Conservation (phyloP, 2,329 filamentous ascomycete species). For the Keithomyces neogunnii region DNA sequence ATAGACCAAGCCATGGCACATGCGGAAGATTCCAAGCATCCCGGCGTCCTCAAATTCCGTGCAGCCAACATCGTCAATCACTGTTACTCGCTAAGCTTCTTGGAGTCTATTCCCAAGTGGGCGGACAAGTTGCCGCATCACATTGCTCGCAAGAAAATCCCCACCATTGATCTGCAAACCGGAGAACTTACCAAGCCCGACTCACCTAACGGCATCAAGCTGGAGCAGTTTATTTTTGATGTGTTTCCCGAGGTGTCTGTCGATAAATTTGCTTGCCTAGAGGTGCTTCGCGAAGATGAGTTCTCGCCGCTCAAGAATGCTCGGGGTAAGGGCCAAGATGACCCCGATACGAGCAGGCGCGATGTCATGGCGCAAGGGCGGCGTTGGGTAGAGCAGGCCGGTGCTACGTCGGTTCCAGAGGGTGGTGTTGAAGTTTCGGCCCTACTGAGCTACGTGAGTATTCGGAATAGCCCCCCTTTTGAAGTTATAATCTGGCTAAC, state of each 20-base stretch:
- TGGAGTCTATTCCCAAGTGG: constrained; percentile 85
- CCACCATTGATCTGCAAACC: constrained; percentile 65
- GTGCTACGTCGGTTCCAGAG: constrained; percentile 61
- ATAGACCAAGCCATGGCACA: constrained; percentile 85
- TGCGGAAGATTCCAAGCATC: constrained; percentile 74
- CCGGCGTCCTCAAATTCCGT: constrained; percentile 82
- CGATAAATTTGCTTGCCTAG: constrained; percentile 87
- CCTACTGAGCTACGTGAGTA: constrained; percentile 87
- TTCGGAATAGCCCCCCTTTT: neutral
- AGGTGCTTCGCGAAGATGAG: constrained; percentile 94
- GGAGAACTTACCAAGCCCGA: constrained; percentile 81
- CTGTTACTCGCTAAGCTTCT: constrained; percentile 94
- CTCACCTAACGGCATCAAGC: constrained; percentile 96
- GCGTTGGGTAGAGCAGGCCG: constrained; percentile 75
- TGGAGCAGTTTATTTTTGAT: constrained; percentile 98
- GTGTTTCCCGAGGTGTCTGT: constrained; percentile 87
- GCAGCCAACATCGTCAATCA: constrained; percentile 99
- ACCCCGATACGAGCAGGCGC: constrained; percentile 82
- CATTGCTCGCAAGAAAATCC: constrained; percentile 97
- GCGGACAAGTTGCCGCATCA: constrained; percentile 84
- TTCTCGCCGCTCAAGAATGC: constrained; percentile 96
- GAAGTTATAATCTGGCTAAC: neutral
- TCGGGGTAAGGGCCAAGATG: constrained; percentile 78
- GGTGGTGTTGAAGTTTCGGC: constrained; percentile 84
- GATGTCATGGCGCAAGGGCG: constrained; percentile 88